A percentile compares a stretch with the other conserved stretches of the same genome.
Evolutionary conservation across 2,329 filamentous ascomycete genomes (phyloP).

Genomic region (Colletotrichum costaricense): DNA sequence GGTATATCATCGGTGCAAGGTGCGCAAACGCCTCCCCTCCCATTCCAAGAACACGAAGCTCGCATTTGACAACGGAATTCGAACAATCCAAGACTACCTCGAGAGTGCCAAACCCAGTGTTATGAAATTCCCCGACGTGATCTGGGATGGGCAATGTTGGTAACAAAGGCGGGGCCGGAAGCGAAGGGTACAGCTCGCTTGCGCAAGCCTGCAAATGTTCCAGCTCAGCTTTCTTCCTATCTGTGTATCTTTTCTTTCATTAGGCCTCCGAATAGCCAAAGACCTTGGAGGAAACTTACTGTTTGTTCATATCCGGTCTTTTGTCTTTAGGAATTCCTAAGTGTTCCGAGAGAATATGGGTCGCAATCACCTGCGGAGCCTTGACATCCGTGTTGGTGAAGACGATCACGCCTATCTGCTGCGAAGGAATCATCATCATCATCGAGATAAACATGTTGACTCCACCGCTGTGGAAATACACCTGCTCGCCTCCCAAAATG

Average conservation of each 20-base stretch:
- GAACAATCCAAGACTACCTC: slow-evolving; percentile 35
- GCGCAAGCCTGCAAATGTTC: slow-evolving; percentile 36
- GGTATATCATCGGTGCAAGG: slow-evolving; percentile 5
- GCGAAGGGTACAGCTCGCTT: slow-evolving; percentile 33
- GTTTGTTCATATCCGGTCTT: slow-evolving; percentile 32
- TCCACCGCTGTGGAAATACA: slow-evolving; percentile 45
- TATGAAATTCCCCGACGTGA: slow-evolving; percentile 53
- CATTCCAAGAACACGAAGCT: slow-evolving; percentile 24
- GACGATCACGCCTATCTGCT: slow-evolving; percentile 45
- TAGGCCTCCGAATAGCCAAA: background rate
- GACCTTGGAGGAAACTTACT: slow-evolving; percentile 9
- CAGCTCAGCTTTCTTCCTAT: background rate
- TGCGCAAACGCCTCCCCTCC: background rate
- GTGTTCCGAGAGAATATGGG: slow-evolving; percentile 45
- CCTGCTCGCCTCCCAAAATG: slow-evolving; percentile 40
- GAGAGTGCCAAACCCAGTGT: slow-evolving; percentile 41
- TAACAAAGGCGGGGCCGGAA: slow-evolving; percentile 40
- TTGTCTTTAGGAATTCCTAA: slow-evolving; percentile 38
- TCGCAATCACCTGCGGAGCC: slow-evolving; percentile 39
- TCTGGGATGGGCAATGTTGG: slow-evolving; percentile 52
- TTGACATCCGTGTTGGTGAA: slow-evolving; percentile 41
- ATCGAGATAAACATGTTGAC: slow-evolving; percentile 42
- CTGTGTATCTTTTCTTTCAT: background rate
- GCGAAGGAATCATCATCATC: slow-evolving; percentile 47
- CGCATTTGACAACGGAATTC: slow-evolving; percentile 24